Conservation (phyloP, 2,329 filamentous ascomycete species). For the Penicillium digitatum region DNA sequence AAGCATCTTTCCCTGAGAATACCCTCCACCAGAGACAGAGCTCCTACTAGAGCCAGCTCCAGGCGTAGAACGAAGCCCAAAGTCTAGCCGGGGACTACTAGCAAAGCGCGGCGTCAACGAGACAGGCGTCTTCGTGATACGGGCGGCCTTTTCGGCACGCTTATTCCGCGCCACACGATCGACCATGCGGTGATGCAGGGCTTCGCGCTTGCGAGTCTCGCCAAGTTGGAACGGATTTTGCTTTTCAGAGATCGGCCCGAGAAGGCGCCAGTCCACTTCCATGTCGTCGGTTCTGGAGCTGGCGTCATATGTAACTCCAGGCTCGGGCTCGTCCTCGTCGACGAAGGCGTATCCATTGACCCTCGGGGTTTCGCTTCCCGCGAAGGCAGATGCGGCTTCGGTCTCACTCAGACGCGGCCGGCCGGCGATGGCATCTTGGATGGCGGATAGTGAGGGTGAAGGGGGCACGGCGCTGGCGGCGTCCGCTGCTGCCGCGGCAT, state of each 20-base stretch:
- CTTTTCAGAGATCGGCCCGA: conserved; percentile 46
- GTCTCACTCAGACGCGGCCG: conserved; percentile 60
- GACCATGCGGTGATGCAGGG: conserved; percentile 79
- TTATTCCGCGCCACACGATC: conserved; percentile 73
- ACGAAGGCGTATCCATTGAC: conserved; percentile 95
- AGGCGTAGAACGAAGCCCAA: conserved; percentile 21
- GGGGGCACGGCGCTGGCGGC: conserved; percentile 50
- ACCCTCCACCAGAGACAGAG: conserved; percentile 12
- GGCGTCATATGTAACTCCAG: conserved; percentile 20
- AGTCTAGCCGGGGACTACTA: conserved; percentile 39
- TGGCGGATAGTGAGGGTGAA: conserved; percentile 78
- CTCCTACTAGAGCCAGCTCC: conserved; percentile 8
- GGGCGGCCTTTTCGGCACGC: conserved; percentile 57
- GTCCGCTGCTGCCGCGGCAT: conserved; percentile 35
- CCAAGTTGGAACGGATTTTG: conserved; percentile 78
- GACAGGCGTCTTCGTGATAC: conserved; percentile 53
- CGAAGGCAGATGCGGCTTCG: conserved; percentile 48
- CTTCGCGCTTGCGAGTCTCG: conserved; percentile 71
- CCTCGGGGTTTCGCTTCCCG: conserved; percentile 74
- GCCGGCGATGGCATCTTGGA: conserved; percentile 79
- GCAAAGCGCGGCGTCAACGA: conserved; percentile 35
- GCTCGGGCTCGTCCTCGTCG: conserved; percentile 61
- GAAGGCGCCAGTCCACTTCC: conserved; percentile 34
- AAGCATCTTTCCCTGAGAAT: conserved; percentile 31
- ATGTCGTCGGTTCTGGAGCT: conserved; percentile 2